Evolutionary conservation across 371 early-diverging fungal genomes (phyloP), one percentile per base, ranked within the genome.

Genomic region (Haplosporangium sp.): DNA sequence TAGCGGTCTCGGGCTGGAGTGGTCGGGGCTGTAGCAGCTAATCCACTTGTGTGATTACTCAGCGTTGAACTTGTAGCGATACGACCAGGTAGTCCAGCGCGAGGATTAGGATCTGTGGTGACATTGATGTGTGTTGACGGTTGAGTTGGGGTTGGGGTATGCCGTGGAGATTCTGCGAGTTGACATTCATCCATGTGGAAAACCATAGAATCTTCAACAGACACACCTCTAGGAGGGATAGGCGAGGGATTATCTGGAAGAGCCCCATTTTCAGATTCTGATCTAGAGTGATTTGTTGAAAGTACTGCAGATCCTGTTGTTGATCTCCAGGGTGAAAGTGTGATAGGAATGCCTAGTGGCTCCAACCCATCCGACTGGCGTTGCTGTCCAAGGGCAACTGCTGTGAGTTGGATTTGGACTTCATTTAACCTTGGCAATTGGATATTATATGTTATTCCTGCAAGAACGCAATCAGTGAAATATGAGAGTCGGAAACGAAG

Each of bases 321-420:
- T 15, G 79, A 78, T n/a, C 72, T 77, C 74, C 77, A 74, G 7
- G 74, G 75, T 2, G 84, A 72, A 2, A 76, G 63, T 0, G 72
- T 71, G 47, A 69, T 72, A 1, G 77, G 83, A 6, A 77, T 72
- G 17, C 71, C 71, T 39, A 84, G 47, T 2, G 78, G 84, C 58
- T 69, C 76, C 17, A 65, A 42, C 8, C 60, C 59, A 53, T 68
- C 76, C 19, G 65, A 48, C 11, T 64, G 69, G 8, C 74, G 73
- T 37, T 82, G 67, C 45, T 81, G 83, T 59, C 86, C 88, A 56
- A 86, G 73, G 17, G 87, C 91, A 3, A 89, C 85, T 3, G 88
- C 94, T 6, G 87, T 85, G 48, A 92, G 45, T 20, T 84, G 83
- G 11, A 94, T 85, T 71, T 91, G 91, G 3, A 93, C 86, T 45